A percentile compares a stretch with the other conserved stretches of the same genome.
These are phyloP conservation scores for Pseudodiploospora longispora DNA, from an alignment of 2,329 filamentous ascomycete species.

Conservation along the genomic window DNA sequence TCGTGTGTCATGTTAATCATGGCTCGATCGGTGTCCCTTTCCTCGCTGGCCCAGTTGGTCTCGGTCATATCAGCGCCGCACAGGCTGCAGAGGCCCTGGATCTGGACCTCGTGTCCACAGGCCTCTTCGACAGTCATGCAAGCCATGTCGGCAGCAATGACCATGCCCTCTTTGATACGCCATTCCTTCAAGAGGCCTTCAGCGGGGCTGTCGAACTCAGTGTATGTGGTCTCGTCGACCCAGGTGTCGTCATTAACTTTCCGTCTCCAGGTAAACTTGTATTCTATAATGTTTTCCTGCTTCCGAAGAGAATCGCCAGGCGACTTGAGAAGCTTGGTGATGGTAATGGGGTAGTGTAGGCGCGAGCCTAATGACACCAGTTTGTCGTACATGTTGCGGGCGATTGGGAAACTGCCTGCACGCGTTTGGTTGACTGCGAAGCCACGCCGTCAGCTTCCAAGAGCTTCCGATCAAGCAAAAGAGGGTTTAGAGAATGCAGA, in stretches of 20 bases:
- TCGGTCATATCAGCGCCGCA: conserved; percentile 97
- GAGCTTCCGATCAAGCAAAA: conserved; percentile 1
- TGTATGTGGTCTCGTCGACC: conserved; percentile 58
- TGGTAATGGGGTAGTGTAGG: conserved; percentile 87
- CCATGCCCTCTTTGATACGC: conserved; percentile 61
- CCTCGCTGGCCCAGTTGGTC: conserved; percentile 74
- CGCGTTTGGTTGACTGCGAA: conserved; percentile 1
- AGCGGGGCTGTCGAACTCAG: conserved; percentile 73
- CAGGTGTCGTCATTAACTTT: conserved; percentile 60
- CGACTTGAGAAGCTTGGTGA: conserved; percentile 73
- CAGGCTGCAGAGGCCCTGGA: conserved; percentile 79
- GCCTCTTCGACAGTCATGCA: conserved; percentile 79
- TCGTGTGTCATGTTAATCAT: conserved; percentile 94
- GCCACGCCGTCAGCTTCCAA: conserved; percentile 1
- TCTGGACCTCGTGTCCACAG: conserved; percentile 86
- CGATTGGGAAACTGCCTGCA: background rate
- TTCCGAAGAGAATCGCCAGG: conserved; percentile 68
- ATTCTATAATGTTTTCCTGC: conserved; percentile 73
- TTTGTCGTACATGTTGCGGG: conserved; percentile 29
- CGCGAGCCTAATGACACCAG: conserved; percentile 46
- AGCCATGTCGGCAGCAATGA: conserved; percentile 49
- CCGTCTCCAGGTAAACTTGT: conserved; percentile 75
- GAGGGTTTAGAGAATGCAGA: background rate
- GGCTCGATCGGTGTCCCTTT: conserved; percentile 73
- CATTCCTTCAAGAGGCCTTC: conserved; percentile 74